phyloP scores from a whole-genome alignment of 2,329 filamentous ascomycete species.

The Paracamarosporium sp. region DNA sequence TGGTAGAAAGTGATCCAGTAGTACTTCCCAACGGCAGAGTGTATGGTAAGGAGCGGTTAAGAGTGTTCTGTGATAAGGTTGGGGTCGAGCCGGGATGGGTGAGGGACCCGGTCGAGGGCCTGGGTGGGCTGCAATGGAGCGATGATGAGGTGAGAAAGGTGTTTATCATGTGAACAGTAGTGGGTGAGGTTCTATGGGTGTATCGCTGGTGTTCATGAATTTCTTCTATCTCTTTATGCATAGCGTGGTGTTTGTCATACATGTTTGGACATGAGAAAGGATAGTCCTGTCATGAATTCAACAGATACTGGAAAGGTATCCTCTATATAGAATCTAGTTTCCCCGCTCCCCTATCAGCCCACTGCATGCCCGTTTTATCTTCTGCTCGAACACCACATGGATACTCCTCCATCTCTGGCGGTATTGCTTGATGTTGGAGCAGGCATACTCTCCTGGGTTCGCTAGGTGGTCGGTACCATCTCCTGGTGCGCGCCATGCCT shows the following conservation, averaged over 20 bases:
- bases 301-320: too few relatives aligned
- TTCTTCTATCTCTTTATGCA: slow-evolving; percentile 6
- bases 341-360: too few relatives aligned
- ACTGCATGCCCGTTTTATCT: too few relatives aligned
- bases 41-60: slow-evolving; percentile 77
- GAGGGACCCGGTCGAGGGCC: slow-evolving; percentile 73
- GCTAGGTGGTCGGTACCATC: too few relatives aligned
- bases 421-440: too few relatives aligned
- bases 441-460: too few relatives aligned
- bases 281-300: neutral
- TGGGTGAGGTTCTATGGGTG: slow-evolving; percentile 1
- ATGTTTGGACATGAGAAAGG: neutral
- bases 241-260: slow-evolving; percentile 12
- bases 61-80: slow-evolving; percentile 80
- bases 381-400: too few relatives aligned
- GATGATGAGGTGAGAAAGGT: slow-evolving; percentile 78
- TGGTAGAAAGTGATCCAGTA: slow-evolving; percentile 85
- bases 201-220: neutral
- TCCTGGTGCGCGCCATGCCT: too few relatives aligned
- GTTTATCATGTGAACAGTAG: slow-evolving; percentile 73
- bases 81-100: slow-evolving; percentile 71
- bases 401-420: too few relatives aligned
- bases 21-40: slow-evolving; percentile 87
- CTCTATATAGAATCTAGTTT: too few relatives aligned
- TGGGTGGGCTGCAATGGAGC: slow-evolving; percentile 59